Conservation (phyloP, 805 yeast species). For the Metschnikowia cubensis region DNA sequence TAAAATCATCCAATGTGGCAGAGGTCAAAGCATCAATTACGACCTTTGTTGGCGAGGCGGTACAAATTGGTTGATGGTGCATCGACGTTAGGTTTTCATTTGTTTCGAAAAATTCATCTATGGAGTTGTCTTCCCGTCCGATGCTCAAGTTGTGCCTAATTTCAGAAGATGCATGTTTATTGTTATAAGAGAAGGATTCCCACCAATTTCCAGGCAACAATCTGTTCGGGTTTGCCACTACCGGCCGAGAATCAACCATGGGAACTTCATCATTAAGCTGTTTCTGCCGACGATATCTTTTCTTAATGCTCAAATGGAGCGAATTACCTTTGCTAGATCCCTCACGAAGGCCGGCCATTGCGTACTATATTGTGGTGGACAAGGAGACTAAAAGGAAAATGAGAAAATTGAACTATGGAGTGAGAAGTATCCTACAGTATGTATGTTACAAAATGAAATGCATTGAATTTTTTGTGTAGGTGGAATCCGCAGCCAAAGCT, state of each 20-base stretch:
- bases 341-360: constrained; percentile 2
- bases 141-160: neutral
- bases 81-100: constrained; percentile 2
- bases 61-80: neutral
- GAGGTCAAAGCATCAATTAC: constrained; percentile 7
- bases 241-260: neutral
- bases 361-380: neutral
- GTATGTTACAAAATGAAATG: neutral
- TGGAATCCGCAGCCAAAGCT: neutral
- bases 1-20: constrained; percentile 9
- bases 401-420: no score
- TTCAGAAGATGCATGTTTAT: neutral
- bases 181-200: constrained; percentile 1
- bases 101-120: constrained; percentile 15
- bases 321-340: neutral
- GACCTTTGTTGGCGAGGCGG: neutral
- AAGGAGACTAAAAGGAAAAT: neutral
- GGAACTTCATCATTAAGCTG: neutral
- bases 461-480: neutral
- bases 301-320: neutral
- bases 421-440: neutral
- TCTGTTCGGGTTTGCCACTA: neutral
- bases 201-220: constrained; percentile 2
- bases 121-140: constrained; percentile 9
- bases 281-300: constrained; percentile 1